phyloP scores from a whole-genome alignment of 2,329 filamentous ascomycete species.

The Arthrobotrys iridis region DNA sequence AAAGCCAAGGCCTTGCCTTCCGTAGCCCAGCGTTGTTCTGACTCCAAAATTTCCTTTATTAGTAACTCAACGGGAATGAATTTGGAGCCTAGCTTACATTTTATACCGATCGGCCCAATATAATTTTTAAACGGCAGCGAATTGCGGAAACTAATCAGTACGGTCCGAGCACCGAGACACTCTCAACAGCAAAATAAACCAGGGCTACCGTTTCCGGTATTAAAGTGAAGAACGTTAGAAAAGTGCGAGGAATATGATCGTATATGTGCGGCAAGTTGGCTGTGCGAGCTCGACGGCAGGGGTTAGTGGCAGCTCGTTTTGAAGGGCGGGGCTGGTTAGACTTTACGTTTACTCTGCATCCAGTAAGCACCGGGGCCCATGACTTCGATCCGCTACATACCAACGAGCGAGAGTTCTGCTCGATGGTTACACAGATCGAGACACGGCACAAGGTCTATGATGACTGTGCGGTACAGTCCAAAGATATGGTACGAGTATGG shows the following conservation, averaged over 20 bases:
- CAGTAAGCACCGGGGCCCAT: background rate
- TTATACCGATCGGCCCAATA: no score
- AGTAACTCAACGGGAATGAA: no score
- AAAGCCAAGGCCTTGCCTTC: no score
- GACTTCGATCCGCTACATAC: slow-evolving; percentile 14
- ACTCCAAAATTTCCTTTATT: no score
- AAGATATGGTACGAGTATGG: background rate
- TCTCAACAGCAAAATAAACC: background rate
- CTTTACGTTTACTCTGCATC: background rate
- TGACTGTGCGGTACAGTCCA: background rate
- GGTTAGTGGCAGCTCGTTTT: background rate
- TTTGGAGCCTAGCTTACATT: no score
- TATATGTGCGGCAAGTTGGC: background rate
- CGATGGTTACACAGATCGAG: slow-evolving; percentile 27
- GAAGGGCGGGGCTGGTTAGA: background rate
- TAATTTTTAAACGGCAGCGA: no score
- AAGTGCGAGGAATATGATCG: background rate
- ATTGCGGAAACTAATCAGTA: no score
- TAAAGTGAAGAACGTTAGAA: background rate
- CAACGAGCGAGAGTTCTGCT: background rate
- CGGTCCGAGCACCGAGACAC: no score
- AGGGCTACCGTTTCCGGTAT: background rate
- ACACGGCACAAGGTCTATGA: slow-evolving; percentile 14
- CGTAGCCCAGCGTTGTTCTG: no score
- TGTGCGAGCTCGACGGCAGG: no score